These are phyloP conservation scores for Pythium sukuiense DNA, from an alignment of 352 stramenopile species.

Conservation along the genomic window DNA sequence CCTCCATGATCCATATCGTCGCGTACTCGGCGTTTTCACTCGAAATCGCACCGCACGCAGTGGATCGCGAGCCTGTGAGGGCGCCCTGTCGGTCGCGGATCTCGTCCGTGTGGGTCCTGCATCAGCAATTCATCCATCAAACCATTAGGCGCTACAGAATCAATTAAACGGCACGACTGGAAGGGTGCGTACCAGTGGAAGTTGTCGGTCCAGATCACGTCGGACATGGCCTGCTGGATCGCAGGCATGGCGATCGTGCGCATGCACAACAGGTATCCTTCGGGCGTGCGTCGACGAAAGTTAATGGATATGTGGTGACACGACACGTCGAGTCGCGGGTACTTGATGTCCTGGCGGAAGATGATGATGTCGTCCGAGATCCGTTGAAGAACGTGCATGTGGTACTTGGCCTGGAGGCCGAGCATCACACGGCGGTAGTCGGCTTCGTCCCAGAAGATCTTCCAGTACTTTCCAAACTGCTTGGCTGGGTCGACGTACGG, in stretches of 20 bases:
- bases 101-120: constrained; percentile 23
- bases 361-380: constrained; percentile 30
- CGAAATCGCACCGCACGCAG: constrained; percentile 18
- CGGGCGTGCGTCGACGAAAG: constrained; percentile 15
- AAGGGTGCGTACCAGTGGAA: constrained; percentile 23
- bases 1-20: constrained; percentile 25
- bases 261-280: constrained; percentile 20
- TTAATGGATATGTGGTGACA: constrained; percentile 27
- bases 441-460: constrained; percentile 23
- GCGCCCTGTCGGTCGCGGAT: constrained; percentile 13
- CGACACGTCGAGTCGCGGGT: constrained; percentile 18
- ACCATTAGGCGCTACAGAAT: background rate
- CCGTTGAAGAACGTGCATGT: constrained; percentile 26
- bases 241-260: constrained; percentile 23
- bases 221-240: constrained; percentile 22
- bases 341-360: constrained; percentile 29
- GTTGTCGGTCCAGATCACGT: constrained; percentile 28
- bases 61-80: constrained; percentile 9
- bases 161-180: background rate
- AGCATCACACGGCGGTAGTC: constrained; percentile 25
- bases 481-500: constrained; percentile 15
- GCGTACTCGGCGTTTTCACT: constrained; percentile 25
- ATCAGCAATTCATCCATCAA: background rate
- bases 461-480: constrained; percentile 24
- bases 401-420: constrained; percentile 19